These are phyloP conservation scores for Podaxis sp. DNA, from an alignment of 768 basidiomycete genomes.

Conservation along the genomic window DNA sequence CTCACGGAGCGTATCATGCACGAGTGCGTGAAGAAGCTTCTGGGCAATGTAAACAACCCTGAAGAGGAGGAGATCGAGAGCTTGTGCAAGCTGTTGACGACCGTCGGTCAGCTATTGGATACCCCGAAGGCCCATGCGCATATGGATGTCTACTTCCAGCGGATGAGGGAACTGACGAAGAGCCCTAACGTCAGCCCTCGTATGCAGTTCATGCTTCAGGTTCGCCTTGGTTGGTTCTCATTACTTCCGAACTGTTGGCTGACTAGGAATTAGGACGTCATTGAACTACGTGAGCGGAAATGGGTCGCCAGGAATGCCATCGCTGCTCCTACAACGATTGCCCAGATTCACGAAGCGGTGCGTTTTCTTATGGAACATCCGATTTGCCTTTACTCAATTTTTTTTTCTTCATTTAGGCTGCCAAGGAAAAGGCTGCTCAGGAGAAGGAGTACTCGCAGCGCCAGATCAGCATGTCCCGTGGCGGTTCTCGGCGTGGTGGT, in stretches of 20 bases:
- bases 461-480: constrained; percentile 79
- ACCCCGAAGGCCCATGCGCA: constrained; percentile 76
- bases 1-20: constrained; percentile 98
- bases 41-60: constrained; percentile 90
- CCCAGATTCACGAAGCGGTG: constrained; percentile 85
- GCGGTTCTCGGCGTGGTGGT: constrained; percentile 85
- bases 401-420: constrained; percentile 46
- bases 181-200: constrained; percentile 76
- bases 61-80: constrained; percentile 99
- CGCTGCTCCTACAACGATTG: constrained; percentile 83
- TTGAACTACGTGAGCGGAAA: constrained; percentile 81
- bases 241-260: background rate
- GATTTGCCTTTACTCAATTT: constrained; percentile 9
- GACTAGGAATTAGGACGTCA: constrained; percentile 63
- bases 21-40: constrained; percentile 94
- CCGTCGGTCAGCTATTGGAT: constrained; percentile 84
- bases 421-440: constrained; percentile 73
- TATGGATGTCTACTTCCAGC: constrained; percentile 90
- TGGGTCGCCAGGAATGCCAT: constrained; percentile 75
- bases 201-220: constrained; percentile 95
- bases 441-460: constrained; percentile 61
- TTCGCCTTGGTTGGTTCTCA: constrained; percentile 32
- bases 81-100: constrained; percentile 87
- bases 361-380: constrained; percentile 27
- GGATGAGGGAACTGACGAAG: constrained; percentile 83